phyloP scores from a whole-genome alignment of 139 green algal species.

The Tetraselmis chui region DNA sequence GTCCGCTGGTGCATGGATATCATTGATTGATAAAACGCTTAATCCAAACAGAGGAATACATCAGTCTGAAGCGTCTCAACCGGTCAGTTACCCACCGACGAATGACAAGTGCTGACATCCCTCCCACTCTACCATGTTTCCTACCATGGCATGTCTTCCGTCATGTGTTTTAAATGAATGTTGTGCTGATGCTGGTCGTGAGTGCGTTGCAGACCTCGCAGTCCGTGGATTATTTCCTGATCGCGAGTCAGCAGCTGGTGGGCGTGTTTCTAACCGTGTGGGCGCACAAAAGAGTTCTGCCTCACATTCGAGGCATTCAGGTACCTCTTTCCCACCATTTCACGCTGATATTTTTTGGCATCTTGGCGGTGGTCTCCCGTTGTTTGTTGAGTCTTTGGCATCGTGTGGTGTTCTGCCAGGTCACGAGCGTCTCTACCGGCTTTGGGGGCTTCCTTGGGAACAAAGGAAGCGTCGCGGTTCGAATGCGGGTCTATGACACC shows the following conservation, averaged over 20 bases:
- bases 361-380: too few relatives aligned
- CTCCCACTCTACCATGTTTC: too few relatives aligned
- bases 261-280: conserved; percentile 83
- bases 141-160: too few relatives aligned
- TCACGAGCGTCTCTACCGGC: conserved; percentile 49
- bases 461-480: conserved; percentile 68
- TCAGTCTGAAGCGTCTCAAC: too few relatives aligned
- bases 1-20: conserved; percentile 23
- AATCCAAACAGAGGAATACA: conserved; percentile 20
- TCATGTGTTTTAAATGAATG: too few relatives aligned
- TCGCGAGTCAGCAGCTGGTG: conserved; percentile 74
- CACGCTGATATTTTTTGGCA: too few relatives aligned
- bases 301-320: conserved; percentile 56
- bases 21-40: conserved; percentile 14
- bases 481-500: conserved; percentile 61
- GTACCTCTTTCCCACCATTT: conserved; percentile 1
- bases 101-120: too few relatives aligned
- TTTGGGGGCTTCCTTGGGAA: conserved; percentile 77
- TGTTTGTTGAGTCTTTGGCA: too few relatives aligned
- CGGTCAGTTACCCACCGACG: too few relatives aligned
- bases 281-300: conserved; percentile 49
- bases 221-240: conserved; percentile 36
- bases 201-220: background rate
- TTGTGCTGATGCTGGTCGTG: too few relatives aligned
- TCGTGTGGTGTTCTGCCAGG: conserved; percentile 13